A percentile compares a stretch with the other conserved stretches of the same genome.
Conservation (phyloP, 257 asterid genomes). For the Ilex aquifolium region DNA sequence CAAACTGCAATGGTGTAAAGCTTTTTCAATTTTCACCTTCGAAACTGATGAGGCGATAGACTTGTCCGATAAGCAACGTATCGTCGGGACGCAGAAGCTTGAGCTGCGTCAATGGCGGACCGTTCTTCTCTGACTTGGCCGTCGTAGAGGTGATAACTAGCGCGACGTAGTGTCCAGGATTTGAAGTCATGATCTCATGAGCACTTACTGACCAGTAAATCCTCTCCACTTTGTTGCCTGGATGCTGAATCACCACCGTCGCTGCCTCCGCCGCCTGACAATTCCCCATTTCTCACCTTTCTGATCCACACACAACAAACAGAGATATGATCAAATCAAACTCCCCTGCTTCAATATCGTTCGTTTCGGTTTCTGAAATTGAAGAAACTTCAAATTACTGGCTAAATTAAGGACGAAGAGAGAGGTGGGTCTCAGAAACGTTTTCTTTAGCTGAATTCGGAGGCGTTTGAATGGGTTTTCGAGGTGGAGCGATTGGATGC, state of each 20-base stretch:
- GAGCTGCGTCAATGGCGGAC: conserved; percentile 51
- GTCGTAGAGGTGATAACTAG: conserved; percentile 37
- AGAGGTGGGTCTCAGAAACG: background rate
- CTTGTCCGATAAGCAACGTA: conserved; percentile 62
- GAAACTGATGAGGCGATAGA: conserved; percentile 72
- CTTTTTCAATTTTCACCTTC: conserved; percentile 33
- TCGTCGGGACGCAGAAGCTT: conserved; percentile 84
- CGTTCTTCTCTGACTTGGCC: conserved; percentile 30
- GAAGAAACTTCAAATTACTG: background rate
- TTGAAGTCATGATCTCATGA: conserved; percentile 58
- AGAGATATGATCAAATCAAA: background rate
- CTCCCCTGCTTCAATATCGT: background rate
- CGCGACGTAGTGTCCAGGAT: conserved; percentile 87
- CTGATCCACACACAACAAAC: background rate
- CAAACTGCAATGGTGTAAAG: too few relatives aligned
- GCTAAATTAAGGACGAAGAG: background rate
- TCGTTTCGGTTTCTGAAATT: background rate
- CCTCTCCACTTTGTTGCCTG: conserved; percentile 58
- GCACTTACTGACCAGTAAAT: conserved; percentile 69
- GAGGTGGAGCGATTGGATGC: too few relatives aligned
- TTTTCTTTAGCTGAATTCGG: background rate
- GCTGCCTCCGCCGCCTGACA: conserved; percentile 95
- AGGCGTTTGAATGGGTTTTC: too few relatives aligned
- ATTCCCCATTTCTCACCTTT: conserved; percentile 49
- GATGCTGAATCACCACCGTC: conserved; percentile 68